A percentile compares a stretch with the other conserved stretches of the same genome.
Conservation (phyloP, 2,329 filamentous ascomycete genomes). For the Trichoderma afroharzianum region DNA sequence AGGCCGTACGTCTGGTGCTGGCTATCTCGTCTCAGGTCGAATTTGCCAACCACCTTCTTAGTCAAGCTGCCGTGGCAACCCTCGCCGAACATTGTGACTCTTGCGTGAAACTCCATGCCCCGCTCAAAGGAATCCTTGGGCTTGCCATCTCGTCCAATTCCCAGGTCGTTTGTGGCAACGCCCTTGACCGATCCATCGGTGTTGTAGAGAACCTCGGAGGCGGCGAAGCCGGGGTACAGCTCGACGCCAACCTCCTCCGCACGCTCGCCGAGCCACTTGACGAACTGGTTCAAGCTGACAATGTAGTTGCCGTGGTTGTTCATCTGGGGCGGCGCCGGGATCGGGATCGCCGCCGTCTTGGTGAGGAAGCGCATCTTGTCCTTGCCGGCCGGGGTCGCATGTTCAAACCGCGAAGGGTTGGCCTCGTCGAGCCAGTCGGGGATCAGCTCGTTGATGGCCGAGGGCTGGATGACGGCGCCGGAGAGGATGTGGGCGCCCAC, state of each 20-base stretch:
- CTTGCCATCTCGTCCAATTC: conserved; percentile 75
- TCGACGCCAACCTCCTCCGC: conserved; percentile 97
- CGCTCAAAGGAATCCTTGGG: conserved; percentile 90
- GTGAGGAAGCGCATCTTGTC: conserved; percentile 96
- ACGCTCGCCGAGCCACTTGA: conserved; percentile 91
- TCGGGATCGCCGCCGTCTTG: conserved; percentile 69
- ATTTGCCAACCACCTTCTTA: conserved; percentile 94
- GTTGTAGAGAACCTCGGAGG: conserved; percentile 85
- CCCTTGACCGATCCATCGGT: conserved; percentile 84
- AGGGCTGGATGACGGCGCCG: conserved; percentile 90
- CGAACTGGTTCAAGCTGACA: conserved; percentile 89
- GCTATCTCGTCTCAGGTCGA: conserved; percentile 81
- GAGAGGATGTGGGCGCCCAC: conserved; percentile 93
- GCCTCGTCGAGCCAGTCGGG: conserved; percentile 90
- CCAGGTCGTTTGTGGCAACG: conserved; percentile 93
- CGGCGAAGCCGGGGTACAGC: conserved; percentile 93
- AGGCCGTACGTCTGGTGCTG: conserved; percentile 94
- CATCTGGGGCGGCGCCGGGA: conserved; percentile 94
- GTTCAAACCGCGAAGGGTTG: conserved; percentile 83
- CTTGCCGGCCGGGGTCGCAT: conserved; percentile 75
- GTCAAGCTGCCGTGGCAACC: conserved; percentile 93
- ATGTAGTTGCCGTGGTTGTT: conserved; percentile 98
- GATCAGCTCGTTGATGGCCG: conserved; percentile 81
- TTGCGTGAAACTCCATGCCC: conserved; percentile 96
- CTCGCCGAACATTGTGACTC: conserved; percentile 87